These are phyloP conservation scores for Aspergillus tanneri DNA, from an alignment of 2,329 filamentous ascomycete genomes.

Conservation along the genomic window DNA sequence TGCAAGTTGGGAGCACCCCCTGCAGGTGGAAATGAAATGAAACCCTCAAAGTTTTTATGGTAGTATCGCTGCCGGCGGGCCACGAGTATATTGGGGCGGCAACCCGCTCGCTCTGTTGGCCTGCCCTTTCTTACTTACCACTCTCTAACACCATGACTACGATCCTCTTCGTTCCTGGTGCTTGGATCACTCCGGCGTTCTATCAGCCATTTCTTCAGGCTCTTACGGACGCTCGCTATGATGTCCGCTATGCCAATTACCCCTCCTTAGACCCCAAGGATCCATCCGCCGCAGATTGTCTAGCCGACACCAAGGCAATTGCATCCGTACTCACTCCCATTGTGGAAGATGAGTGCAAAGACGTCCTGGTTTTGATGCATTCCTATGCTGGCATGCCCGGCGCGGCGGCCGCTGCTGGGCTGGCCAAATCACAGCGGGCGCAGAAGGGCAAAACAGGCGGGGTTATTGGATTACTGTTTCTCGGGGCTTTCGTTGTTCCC, in stretches of 20 bases:
- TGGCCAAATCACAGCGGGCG: slow-evolving; percentile 24
- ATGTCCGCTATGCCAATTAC: slow-evolving; percentile 29
- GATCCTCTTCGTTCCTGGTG: slow-evolving; percentile 42
- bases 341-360: slow-evolving; percentile 22
- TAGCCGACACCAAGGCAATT: slow-evolving; percentile 35
- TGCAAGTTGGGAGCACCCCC: too few species aligned
- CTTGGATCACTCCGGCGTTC: slow-evolving; percentile 38
- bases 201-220: slow-evolving; percentile 34
- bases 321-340: slow-evolving; percentile 19
- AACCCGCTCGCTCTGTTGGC: too few species aligned
- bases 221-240: slow-evolving; percentile 33
- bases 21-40: too few species aligned
- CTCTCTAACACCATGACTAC: slow-evolving; percentile 13
- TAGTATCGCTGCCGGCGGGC: too few species aligned
- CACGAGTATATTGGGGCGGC: too few species aligned
- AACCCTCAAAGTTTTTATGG: too few species aligned
- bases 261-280: slow-evolving; percentile 26
- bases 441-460: slow-evolving; percentile 30
- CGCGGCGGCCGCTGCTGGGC: slow-evolving; percentile 27
- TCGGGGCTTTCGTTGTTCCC: slow-evolving; percentile 39
- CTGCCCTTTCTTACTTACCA: too few species aligned
- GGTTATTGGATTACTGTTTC: slow-evolving; percentile 31
- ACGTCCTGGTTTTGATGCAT: slow-evolving; percentile 32
- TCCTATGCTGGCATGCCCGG: slow-evolving; percentile 37
- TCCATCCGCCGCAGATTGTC: slow-evolving; percentile 29